These are phyloP conservation scores for Pyrenula massariospora DNA, from an alignment of 495 filamentous ascomycete species.

Conservation along the genomic window DNA sequence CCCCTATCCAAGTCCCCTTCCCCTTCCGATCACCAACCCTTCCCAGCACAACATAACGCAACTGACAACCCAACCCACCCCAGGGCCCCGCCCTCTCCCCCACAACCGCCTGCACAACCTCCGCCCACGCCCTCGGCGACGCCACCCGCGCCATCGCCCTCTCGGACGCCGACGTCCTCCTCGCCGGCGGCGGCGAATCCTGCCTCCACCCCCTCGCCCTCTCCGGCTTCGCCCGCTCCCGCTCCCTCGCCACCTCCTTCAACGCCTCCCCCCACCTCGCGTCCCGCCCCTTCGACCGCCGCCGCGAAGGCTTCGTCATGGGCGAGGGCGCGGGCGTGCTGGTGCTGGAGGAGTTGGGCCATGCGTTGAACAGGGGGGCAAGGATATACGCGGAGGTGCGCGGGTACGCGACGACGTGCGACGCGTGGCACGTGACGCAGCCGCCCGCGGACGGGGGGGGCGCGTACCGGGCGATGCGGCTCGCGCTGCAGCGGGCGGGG, in stretches of 20 bases:
- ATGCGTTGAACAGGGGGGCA: slow-evolving; percentile 69
- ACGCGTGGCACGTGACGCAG: slow-evolving; percentile 88
- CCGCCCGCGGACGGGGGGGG: slow-evolving; percentile 73
- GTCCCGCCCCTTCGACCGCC: slow-evolving; percentile 80
- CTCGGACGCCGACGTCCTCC: slow-evolving; percentile 88
- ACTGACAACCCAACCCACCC: too few species aligned
- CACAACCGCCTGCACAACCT: slow-evolving; percentile 91
- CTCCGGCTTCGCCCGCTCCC: slow-evolving; percentile 77
- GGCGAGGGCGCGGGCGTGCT: slow-evolving; percentile 84
- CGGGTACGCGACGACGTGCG: slow-evolving; percentile 79
- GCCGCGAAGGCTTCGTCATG: slow-evolving; percentile 78
- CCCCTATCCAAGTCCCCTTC: not conserved
- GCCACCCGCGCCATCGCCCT: slow-evolving; percentile 80
- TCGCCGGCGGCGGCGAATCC: slow-evolving; percentile 86
- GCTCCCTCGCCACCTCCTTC: slow-evolving; percentile 70
- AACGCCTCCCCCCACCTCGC: slow-evolving; percentile 63
- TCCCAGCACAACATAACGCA: too few species aligned
- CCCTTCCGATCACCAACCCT: not conserved
- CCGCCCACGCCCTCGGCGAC: slow-evolving; percentile 88
- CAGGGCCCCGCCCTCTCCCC: slow-evolving; percentile 83
- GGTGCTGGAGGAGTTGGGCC: slow-evolving; percentile 82
- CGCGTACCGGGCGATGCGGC: slow-evolving; percentile 73
- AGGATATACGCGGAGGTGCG: slow-evolving; percentile 78
- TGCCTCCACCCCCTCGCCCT: slow-evolving; percentile 93
- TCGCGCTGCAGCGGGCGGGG: slow-evolving; percentile 62